These are phyloP conservation scores for Oenanthe javanica DNA, from an alignment of 140 eudicot species.

Conservation along the genomic window DNA sequence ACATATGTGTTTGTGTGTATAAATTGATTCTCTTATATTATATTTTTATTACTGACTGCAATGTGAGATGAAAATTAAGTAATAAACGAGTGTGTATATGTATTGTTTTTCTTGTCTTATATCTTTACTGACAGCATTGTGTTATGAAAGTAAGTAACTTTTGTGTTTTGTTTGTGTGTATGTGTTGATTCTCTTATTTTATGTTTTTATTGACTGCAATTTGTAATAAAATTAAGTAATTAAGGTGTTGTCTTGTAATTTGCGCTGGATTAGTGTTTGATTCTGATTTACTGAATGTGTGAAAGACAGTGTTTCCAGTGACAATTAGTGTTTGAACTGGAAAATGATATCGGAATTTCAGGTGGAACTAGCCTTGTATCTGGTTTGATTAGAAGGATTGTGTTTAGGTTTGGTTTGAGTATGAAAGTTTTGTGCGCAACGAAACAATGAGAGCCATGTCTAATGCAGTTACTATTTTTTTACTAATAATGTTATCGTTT, in stretches of 20 bases:
- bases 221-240: too few relatives aligned
- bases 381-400: background rate
- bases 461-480: too few relatives aligned
- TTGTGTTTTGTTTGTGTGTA: background rate
- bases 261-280: background rate
- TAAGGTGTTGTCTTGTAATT: too few relatives aligned
- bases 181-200: background rate
- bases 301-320: background rate
- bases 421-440: background rate
- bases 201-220: background rate
- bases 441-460: background rate
- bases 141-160: background rate
- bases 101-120: background rate
- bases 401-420: background rate
- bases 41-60: too few relatives aligned
- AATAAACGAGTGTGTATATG: background rate
- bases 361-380: background rate
- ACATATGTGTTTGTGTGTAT: background rate
- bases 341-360: too few relatives aligned
- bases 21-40: too few relatives aligned
- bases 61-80: background rate
- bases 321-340: background rate
- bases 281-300: background rate
- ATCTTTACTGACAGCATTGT: background rate
- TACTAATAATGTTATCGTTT: too few relatives aligned